Evolutionary conservation across 2,329 filamentous ascomycete genomes (phyloP), one percentile per base, ranked within the genome.

Genomic region (Rutstroemia sp.): DNA sequence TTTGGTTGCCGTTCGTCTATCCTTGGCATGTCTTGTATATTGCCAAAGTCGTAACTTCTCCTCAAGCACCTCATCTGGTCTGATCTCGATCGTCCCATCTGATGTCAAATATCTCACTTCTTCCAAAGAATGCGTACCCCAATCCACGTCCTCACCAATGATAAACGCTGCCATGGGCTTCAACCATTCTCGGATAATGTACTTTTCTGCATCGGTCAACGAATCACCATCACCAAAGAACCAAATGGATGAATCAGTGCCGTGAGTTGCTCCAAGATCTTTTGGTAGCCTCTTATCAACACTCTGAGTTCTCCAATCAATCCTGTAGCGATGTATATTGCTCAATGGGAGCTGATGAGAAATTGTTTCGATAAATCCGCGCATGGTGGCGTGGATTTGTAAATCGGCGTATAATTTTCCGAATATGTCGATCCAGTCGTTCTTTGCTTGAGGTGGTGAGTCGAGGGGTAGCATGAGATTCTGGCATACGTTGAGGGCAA

Each of bases 331-430:
- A 54, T 61, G 41, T 16, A 62, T 56, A 27, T 48, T 41, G 1
- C 49, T 49, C 10, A 57, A 16, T 12, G 59, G 57, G 8, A 62
- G 45, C 1, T 46, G 27, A 9, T 10, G 10, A 12, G 49, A 45
- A 30, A 62, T 57, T 14, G 27, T 49, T 21, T 57, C 21, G 16
- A 61, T 34, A 23, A 59, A 58, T 2, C 61, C 61, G 10, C 59
- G 52, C 53, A 61, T 58, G 3, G 59, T 60, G 2, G 61, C 61
- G 47, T 62, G 59, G 12, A 62, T 58, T 19, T 62, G 61, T 38
- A 62, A 41, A 39, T 62, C 58, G 8, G 59, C 58, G 41, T 62
- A 61, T 6, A 62, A 23, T 37, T 52, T 52, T 2, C 59, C 59
- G 49, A 62, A 62, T 21, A 60, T 41, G 8, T 58, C 58, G 27